Evolutionary conservation across 106 monocot species (phyloP).

Genomic region (Alisma plantagoaquatica): DNA sequence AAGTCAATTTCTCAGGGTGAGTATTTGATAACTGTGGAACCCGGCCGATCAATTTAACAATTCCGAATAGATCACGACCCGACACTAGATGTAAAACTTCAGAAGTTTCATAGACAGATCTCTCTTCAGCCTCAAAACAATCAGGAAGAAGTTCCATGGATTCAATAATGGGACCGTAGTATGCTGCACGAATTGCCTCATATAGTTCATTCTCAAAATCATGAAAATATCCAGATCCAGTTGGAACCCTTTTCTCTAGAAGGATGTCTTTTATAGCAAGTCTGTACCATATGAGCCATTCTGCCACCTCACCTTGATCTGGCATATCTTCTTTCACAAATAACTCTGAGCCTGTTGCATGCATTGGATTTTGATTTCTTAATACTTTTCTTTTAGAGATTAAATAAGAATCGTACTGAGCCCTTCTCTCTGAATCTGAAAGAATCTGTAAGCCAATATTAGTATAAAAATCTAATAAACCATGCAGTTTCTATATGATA

Average conservation of each 20-base stretch:
- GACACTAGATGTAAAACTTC: constrained; percentile 89
- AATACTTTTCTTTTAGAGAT: constrained; percentile 34
- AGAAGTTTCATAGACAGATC: constrained; percentile 67
- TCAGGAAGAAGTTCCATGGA: constrained; percentile 79
- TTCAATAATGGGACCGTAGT: constrained; percentile 76
- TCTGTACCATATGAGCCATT: constrained; percentile 81
- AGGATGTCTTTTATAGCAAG: constrained; percentile 60
- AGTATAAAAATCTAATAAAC: no score
- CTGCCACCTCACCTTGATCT: constrained; percentile 54
- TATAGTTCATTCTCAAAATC: constrained; percentile 74
- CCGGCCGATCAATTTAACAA: constrained; percentile 40
- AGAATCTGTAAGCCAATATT: constrained; percentile 93
- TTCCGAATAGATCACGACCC: constrained; percentile 83
- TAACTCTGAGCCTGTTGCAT: no score
- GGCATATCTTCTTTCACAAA: constrained; percentile 21
- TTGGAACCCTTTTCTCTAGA: constrained; percentile 35
- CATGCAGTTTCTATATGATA: no score
- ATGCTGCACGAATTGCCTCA: constrained; percentile 75
- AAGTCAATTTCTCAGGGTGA: constrained; percentile 20
- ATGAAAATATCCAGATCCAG: constrained; percentile 53
- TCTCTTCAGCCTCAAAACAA: constrained; percentile 95
- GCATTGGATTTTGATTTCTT: no score
- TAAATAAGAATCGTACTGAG: constrained; percentile 57
- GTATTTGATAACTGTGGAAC: constrained; percentile 36
- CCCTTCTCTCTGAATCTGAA: constrained; percentile 79